These are phyloP conservation scores for Fusarium phyllophilum DNA, from an alignment of 2,329 filamentous ascomycete species.

Conservation along the genomic window DNA sequence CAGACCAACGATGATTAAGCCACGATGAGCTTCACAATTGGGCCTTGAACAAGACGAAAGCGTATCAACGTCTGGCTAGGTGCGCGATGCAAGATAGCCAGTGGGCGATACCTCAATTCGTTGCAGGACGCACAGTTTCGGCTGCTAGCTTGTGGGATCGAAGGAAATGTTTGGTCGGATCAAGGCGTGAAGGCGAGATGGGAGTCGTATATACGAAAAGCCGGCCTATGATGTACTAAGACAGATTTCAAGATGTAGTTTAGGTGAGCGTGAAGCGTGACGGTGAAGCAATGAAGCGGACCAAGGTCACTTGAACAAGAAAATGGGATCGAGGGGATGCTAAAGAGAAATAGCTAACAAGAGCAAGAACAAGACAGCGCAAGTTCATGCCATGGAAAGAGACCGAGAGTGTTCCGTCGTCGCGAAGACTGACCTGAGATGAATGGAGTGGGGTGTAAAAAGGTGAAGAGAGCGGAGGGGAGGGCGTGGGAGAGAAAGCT, in stretches of 20 bases:
- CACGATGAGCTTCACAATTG: constrained; percentile 18
- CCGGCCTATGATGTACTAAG: constrained; percentile 17
- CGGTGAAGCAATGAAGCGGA: constrained; percentile 15
- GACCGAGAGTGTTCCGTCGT: constrained; percentile 38
- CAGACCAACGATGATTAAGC: constrained; percentile 7
- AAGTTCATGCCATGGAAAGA: constrained; percentile 37
- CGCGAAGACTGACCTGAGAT: constrained; percentile 31
- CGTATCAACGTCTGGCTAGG: constrained; percentile 9
- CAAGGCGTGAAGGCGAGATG: constrained; percentile 26
- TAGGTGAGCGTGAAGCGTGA: constrained; percentile 23
- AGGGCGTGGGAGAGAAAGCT: constrained; percentile 21
- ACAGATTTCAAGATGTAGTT: background rate
- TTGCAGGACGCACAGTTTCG: constrained; percentile 5
- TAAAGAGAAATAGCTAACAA: constrained; percentile 20
- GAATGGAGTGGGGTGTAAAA: constrained; percentile 32
- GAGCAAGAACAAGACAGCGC: constrained; percentile 19
- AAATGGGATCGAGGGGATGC: constrained; percentile 4
- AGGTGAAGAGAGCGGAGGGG: constrained; percentile 10
- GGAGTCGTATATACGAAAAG: constrained; percentile 37
- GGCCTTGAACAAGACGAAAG: constrained; percentile 8
- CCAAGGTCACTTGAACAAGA: constrained; percentile 8
- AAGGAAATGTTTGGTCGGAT: constrained; percentile 23
- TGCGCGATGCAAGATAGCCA: constrained; percentile 18
- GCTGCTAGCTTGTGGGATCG: constrained; percentile 18
- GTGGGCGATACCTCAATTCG: constrained; percentile 14